Conservation (phyloP, 345 rosid genomes). For the Raphanus sativus region DNA sequence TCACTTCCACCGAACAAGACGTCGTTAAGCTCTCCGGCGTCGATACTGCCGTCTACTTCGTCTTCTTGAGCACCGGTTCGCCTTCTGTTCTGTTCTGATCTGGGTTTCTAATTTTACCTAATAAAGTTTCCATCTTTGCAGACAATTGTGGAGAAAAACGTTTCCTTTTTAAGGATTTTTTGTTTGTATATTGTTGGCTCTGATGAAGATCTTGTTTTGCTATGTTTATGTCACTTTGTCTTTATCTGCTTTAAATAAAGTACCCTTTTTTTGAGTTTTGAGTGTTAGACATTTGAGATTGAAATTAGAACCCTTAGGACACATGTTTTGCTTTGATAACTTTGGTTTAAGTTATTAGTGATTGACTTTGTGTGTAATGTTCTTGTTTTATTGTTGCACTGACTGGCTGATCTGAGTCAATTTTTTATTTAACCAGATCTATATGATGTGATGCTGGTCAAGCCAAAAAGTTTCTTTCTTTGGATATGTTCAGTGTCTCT, state of each 20-base stretch:
- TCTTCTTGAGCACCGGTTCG: constrained; percentile 79
- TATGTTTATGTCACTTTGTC: background rate
- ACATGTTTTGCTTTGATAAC: background rate
- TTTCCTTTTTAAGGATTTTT: background rate
- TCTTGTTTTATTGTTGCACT: too few species aligned
- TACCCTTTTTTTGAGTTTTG: background rate
- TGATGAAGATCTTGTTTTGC: background rate
- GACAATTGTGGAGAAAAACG: background rate
- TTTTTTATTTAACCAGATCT: too few species aligned
- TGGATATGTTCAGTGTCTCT: background rate
- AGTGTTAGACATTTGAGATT: background rate
- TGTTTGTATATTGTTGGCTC: background rate
- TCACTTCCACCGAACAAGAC: constrained; percentile 68
- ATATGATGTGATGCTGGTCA: background rate
- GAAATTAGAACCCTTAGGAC: background rate
- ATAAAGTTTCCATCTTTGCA: constrained; percentile 31
- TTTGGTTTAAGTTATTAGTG: too few species aligned
- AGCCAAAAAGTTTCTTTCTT: background rate
- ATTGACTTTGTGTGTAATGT: too few species aligned
- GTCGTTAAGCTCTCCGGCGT: constrained; percentile 66
- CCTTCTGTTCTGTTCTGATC: background rate
- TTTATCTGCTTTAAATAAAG: background rate
- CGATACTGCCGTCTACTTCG: constrained; percentile 93
- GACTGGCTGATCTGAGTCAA: too few species aligned
- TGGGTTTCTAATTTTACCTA: constrained; percentile 14